Evolutionary conservation across 371 early-diverging fungal genomes (phyloP).

Genomic region (Mortierella sp.): DNA sequence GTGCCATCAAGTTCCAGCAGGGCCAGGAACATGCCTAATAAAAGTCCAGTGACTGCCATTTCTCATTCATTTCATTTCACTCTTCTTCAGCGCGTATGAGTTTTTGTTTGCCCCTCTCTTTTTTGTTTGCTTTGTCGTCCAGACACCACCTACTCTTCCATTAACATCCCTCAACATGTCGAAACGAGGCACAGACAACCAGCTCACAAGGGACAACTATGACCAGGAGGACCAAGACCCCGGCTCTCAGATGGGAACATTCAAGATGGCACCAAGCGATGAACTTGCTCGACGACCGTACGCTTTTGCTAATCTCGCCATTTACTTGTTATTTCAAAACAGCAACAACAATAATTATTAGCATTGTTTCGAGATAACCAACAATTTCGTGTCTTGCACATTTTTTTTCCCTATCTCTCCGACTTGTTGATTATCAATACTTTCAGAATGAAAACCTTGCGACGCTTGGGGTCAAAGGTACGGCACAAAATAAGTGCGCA

Average conservation of each 20-base stretch:
- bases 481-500: not conserved
- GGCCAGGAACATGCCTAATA: not conserved
- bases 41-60: not conserved
- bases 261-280: slow-evolving; percentile 32
- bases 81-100: not conserved
- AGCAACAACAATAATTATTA: not conserved
- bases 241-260: slow-evolving; percentile 22
- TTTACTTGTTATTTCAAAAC: not conserved
- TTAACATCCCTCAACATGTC: slow-evolving; percentile 27
- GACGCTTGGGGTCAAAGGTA: slow-evolving; percentile 40
- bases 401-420: too few relatives aligned
- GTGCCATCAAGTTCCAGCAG: slow-evolving; percentile 32
- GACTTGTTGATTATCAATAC: too few relatives aligned
- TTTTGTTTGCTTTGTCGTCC: not conserved
- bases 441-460: slow-evolving; percentile 30
- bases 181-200: slow-evolving; percentile 41
- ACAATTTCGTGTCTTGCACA: not conserved
- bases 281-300: slow-evolving; percentile 48
- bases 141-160: not conserved
- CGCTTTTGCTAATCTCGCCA: not conserved
- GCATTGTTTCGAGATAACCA: not conserved
- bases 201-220: slow-evolving; percentile 44
- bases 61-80: not conserved
- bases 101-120: not conserved
- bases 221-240: slow-evolving; percentile 32